A percentile compares a stretch with the other conserved stretches of the same genome.
phyloP scores from a whole-genome alignment of 257 asterid genomes.

The Orobanche coerulescens region DNA sequence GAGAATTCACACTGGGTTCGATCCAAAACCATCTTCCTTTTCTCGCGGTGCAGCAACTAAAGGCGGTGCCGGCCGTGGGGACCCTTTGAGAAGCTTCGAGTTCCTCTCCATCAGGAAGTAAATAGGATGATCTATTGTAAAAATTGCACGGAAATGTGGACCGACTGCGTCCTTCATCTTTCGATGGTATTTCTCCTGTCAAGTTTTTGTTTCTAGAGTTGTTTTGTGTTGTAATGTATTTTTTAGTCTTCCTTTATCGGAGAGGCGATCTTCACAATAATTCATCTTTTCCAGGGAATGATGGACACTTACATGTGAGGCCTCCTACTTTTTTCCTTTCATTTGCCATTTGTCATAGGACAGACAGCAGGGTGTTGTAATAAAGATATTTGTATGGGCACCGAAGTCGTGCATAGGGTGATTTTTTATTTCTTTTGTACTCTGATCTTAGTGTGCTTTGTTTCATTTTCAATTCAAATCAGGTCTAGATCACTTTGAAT shows the following conservation, averaged over 20 bases:
- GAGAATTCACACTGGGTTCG: constrained; percentile 46
- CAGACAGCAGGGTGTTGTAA: constrained; percentile 15
- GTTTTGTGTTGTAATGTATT: constrained; percentile 27
- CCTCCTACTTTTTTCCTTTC: not conserved
- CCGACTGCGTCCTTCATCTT: constrained; percentile 17
- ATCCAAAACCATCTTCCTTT: constrained; percentile 49
- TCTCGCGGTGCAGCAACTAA: constrained; percentile 41
- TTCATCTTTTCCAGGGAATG: constrained; percentile 32
- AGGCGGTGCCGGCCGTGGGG: constrained; percentile 60
- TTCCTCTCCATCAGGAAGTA: constrained; percentile 47
- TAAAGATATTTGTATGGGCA: constrained; percentile 5
- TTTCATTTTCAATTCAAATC: too few relatives aligned
- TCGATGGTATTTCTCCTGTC: constrained; percentile 7
- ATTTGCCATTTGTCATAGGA: constrained; percentile 20
- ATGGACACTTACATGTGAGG: constrained; percentile 29
- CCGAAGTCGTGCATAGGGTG: not conserved
- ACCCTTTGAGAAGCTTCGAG: constrained; percentile 91
- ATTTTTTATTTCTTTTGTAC: not conserved
- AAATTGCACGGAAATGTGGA: constrained; percentile 2
- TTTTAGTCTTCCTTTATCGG: too few relatives aligned
- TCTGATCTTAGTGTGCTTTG: too few relatives aligned
- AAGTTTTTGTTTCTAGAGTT: constrained; percentile 23
- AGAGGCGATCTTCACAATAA: too few relatives aligned
- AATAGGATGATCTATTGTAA: constrained; percentile 5
- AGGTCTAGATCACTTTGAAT: too few relatives aligned